A percentile compares a stretch with the other conserved stretches of the same genome.
Evolutionary conservation across 2,329 filamentous ascomycete genomes (phyloP).

Genomic region (Aspergillus jensenii): DNA sequence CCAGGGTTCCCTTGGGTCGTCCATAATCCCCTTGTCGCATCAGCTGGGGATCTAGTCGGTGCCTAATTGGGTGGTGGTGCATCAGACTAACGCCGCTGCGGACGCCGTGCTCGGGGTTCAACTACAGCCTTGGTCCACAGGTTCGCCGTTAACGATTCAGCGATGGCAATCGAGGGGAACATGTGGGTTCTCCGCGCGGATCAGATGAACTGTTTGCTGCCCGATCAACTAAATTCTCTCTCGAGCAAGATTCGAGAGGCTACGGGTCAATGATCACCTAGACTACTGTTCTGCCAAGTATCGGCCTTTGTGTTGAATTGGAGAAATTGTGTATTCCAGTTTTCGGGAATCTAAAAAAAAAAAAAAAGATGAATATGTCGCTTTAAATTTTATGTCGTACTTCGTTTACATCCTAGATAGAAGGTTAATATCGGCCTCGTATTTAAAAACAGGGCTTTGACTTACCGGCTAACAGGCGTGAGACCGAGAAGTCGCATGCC

Average conservation of each 20-base stretch:
- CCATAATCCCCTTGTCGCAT: neutral
- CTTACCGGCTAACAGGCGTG: conserved; percentile 61
- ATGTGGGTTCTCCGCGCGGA: neutral
- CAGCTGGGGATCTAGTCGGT: neutral
- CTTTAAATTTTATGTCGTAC: conserved; percentile 3
- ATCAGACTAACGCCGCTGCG: neutral
- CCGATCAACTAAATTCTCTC: neutral
- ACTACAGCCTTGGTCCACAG: neutral
- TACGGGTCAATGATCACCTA: too few relatives aligned
- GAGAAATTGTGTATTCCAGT: conserved; percentile 5
- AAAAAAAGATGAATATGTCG: neutral
- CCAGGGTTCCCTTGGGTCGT: neutral
- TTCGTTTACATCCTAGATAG: conserved; percentile 27
- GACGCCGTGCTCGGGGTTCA: conserved; percentile 9
- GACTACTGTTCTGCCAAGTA: neutral
- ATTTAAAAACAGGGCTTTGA: neutral
- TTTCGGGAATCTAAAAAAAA: neutral
- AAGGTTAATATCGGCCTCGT: conserved; percentile 11
- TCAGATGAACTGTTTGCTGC: neutral
- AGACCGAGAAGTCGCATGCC: conserved; percentile 66
- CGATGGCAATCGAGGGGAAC: neutral
- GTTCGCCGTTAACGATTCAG: neutral
- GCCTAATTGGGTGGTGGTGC: neutral
- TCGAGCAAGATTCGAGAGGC: neutral
- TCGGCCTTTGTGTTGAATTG: neutral